These are phyloP conservation scores for Penicillium sp. DNA, from an alignment of 2,329 filamentous ascomycete genomes.

Conservation along the genomic window DNA sequence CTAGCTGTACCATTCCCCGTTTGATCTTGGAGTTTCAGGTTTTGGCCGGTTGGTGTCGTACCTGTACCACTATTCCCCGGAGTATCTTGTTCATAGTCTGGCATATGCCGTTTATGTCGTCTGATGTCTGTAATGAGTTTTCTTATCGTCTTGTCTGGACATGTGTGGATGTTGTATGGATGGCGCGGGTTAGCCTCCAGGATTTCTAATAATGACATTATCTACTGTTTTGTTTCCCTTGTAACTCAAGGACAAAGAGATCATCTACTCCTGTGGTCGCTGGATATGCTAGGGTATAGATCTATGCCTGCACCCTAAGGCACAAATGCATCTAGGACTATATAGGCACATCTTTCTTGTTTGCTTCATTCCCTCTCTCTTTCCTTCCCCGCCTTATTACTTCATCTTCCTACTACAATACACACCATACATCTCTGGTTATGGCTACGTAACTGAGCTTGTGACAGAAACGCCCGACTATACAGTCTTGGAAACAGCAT, in stretches of 20 bases:
- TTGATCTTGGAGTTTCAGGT: constrained; percentile 1
- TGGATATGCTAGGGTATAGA: no score
- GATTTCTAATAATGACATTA: constrained; percentile 17
- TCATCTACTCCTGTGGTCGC: background rate
- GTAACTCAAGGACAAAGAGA: background rate
- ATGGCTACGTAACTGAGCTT: no score
- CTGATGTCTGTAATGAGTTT: constrained; percentile 17
- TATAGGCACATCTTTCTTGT: no score
- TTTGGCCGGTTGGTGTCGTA: background rate
- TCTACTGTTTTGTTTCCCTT: background rate
- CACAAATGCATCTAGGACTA: no score
- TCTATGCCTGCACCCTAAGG: no score
- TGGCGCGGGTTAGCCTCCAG: constrained; percentile 19
- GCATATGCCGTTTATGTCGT: constrained; percentile 2
- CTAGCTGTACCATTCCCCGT: constrained; percentile 10
- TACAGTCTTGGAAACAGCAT: no score
- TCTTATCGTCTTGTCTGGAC: constrained; percentile 6
- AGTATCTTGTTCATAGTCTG: background rate
- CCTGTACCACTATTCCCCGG: background rate
- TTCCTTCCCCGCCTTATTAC: no score
- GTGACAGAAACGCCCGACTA: no score
- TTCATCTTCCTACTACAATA: no score
- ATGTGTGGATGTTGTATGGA: constrained; percentile 10
- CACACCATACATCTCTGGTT: no score
- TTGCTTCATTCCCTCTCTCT: no score